Conservation (phyloP, 495 filamentous ascomycete species). For the Neurospora sp. region DNA sequence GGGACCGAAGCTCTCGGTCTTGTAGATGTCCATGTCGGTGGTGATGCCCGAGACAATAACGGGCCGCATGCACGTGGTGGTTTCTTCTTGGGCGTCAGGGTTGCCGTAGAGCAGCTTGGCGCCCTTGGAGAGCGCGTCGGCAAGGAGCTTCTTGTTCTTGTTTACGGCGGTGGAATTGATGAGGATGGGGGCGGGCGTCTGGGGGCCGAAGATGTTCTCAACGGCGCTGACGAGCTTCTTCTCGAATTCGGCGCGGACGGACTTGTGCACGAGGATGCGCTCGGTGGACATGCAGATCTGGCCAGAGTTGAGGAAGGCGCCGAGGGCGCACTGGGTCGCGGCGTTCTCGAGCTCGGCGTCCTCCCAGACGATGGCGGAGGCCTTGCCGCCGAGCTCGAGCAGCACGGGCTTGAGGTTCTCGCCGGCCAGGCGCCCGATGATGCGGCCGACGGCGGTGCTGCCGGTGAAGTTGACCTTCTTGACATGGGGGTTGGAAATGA, state of each 20-base stretch:
- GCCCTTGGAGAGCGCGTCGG: constrained; percentile 58
- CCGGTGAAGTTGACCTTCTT: constrained; percentile 64
- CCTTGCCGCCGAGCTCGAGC: constrained; percentile 61
- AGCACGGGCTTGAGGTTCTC: constrained; percentile 58
- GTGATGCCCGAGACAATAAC: constrained; percentile 60
- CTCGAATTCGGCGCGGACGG: constrained; percentile 56
- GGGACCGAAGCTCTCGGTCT: constrained; percentile 75
- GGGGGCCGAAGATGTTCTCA: constrained; percentile 37
- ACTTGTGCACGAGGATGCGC: constrained; percentile 70
- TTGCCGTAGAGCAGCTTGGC: constrained; percentile 57
- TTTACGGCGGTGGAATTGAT: constrained; percentile 50
- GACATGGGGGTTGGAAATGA: constrained; percentile 45
- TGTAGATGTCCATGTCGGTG: constrained; percentile 73
- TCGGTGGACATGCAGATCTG: constrained; percentile 94
- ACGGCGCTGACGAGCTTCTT: constrained; percentile 46
- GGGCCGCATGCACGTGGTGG: constrained; percentile 54
- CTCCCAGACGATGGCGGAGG: constrained; percentile 52
- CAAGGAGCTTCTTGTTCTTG: constrained; percentile 58
- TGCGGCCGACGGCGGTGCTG: constrained; percentile 46
- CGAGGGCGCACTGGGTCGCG: constrained; percentile 39
- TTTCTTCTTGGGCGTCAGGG: constrained; percentile 30
- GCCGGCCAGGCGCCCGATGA: constrained; percentile 48
- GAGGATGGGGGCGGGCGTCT: constrained; percentile 46
- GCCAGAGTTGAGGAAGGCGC: constrained; percentile 51
- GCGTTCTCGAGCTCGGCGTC: constrained; percentile 55